These are phyloP conservation scores for Xerocomus potaroensis DNA, from an alignment of 768 basidiomycete genomes.

Conservation along the genomic window DNA sequence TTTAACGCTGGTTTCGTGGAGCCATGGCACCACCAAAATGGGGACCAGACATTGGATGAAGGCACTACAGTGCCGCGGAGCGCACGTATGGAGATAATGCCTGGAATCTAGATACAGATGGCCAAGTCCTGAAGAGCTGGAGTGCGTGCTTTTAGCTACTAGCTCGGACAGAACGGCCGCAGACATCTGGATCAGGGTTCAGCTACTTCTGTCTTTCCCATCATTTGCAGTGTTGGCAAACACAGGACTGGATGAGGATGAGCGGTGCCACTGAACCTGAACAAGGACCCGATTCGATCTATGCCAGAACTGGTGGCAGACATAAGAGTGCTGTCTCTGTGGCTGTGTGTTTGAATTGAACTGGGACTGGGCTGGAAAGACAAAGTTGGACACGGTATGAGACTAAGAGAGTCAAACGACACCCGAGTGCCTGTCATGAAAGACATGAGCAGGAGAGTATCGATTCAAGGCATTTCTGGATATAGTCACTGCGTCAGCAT, in stretches of 20 bases:
- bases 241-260: too few species aligned
- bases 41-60: not conserved
- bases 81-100: not conserved
- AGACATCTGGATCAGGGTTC: conserved; percentile 5
- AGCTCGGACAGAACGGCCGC: not conserved
- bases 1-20: too few species aligned
- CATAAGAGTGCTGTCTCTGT: too few species aligned
- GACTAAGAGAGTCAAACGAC: too few species aligned
- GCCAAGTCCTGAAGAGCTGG: not conserved
- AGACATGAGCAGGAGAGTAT: too few species aligned
- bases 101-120: not conserved
- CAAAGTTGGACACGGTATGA: too few species aligned
- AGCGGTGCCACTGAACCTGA: not conserved
- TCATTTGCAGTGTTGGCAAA: not conserved
- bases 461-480: too few species aligned
- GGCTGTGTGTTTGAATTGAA: too few species aligned
- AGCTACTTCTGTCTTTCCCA: not conserved
- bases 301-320: not conserved
- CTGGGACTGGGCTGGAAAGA: too few species aligned
- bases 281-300: not conserved
- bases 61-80: not conserved
- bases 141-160: not conserved
- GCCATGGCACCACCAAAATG: too few species aligned
- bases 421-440: too few species aligned
- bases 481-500: too few species aligned